These are phyloP conservation scores for Cercospora zeina DNA, from an alignment of 2,329 filamentous ascomycete species.

Conservation along the genomic window DNA sequence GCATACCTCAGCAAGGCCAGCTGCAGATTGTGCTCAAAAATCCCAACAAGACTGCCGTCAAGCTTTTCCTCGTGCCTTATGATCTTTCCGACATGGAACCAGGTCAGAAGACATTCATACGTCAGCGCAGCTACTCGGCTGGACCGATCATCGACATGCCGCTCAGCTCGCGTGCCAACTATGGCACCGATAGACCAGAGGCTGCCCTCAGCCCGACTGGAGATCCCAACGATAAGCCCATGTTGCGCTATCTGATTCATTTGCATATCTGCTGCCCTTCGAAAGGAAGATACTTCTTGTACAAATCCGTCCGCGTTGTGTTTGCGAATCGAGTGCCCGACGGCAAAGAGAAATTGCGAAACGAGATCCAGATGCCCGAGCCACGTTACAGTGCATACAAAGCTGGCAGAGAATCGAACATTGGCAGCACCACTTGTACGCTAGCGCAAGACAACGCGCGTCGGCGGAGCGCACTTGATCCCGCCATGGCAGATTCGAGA, in stretches of 20 bases:
- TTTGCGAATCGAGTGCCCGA: conserved; percentile 96
- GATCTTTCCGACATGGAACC: conserved; percentile 89
- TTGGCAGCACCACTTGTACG: conserved; percentile 25
- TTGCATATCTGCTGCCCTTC: conserved; percentile 87
- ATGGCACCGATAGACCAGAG: conserved; percentile 57
- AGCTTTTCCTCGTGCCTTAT: conserved; percentile 91
- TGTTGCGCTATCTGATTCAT: conserved; percentile 86
- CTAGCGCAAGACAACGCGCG: conserved; percentile 21
- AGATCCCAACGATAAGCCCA: conserved; percentile 63
- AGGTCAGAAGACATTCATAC: conserved; percentile 92
- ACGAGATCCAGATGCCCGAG: conserved; percentile 86
- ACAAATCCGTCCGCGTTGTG: conserved; percentile 89
- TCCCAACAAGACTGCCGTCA: conserved; percentile 96
- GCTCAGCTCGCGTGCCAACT: conserved; percentile 48
- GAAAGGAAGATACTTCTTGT: conserved; percentile 81
- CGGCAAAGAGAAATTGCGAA: conserved; percentile 86
- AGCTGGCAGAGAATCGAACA: conserved; percentile 51
- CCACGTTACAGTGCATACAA: conserved; percentile 86
- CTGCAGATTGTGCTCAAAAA: conserved; percentile 98
- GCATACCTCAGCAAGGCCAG: conserved; percentile 90
- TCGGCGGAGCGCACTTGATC: conserved; percentile 26
- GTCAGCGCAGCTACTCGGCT: conserved; percentile 88
- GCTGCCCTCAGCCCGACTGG: conserved; percentile 53
- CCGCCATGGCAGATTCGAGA: conserved; percentile 10
- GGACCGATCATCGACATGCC: conserved; percentile 79